Base-by-base conservation (phyloP, 352 stramenopile genomes). In the Blastocystis sp. region DNA sequence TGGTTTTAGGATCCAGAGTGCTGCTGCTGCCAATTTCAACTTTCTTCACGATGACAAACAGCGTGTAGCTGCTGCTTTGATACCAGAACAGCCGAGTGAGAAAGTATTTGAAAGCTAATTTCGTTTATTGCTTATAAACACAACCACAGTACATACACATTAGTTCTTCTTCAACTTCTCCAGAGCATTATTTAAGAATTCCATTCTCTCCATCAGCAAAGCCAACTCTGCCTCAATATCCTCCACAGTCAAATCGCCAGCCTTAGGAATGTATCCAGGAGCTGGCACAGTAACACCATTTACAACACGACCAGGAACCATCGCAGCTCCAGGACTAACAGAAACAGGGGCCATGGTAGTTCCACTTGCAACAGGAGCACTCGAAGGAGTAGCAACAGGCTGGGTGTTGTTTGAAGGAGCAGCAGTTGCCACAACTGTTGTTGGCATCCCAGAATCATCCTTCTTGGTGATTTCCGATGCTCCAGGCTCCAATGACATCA, bases 201-300 rank as follows among this genome's bases (percentile, higher is more conserved):
- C 71, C 71, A 83, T 83, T 46, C 71, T 14, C 43, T 83, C 71
- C 71, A 66, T 66, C 6, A 83, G 51, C 24, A 83, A n/a, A 21
- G 71, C 71, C 49, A 83, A 43, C 35, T 83, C 71, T 24, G 71
- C 71, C 35, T 83, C 71, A 54, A 83, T 83, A 24, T 83, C 71
- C 54, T 83, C 71, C 14, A 83, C 51, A 11, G 71, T 83, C 19
- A 83, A 32, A 32, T 83, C 58, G 4, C 71, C 71, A 37, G 71
- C 71, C 71, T 83, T 83, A 52, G 71, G 71, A 43, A 83, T 83
- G 35, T 83, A 83, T 19, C 71, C 71, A 21, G 71, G 71, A n/a
- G 71, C 71, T 9, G 71, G 43, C 14, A 83, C 46, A 21, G 24
- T 37, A 32, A 83, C 29, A 52, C 71, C 71, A 43, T 83, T 83